Base-by-base conservation (phyloP, 306 rosid genomes). In the Cicer bijugum region DNA sequence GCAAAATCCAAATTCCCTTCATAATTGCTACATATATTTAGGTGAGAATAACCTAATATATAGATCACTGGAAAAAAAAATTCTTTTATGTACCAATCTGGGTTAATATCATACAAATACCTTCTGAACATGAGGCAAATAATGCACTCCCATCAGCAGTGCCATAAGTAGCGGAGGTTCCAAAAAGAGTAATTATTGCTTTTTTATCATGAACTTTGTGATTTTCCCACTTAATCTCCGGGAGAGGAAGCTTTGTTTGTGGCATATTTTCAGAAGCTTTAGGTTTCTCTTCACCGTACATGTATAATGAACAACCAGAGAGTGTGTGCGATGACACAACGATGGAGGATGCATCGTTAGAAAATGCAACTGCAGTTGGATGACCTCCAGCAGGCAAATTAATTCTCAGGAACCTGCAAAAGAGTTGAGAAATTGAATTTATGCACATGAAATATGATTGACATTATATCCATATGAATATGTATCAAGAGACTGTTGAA, bases 61-160 rank as follows among this genome's bases (percentile, higher is more conserved):
- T 56, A 47, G 57, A 57, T 43, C 40, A 70, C 9, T 12, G 63
- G 20, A 63, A 40, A 17, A 67, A 20, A 23, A 44, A 53, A 73
- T 53, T 63, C 45, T n/a, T 40, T 56, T 43, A 57, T 52, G 43
- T 56, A 56, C 23, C 9, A 45, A 51, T 17, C 57, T 14, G 62
- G 59, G 62, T 62, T 42, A 62, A 62, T 42, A 39, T 44, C 14
- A 35, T 7, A 39, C 75, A 74, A n/a, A 71, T 88, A 95, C 99
- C 97, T 95, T 95, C 99, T 5, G 99, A 95, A 82, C 97, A 95
- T 10, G 99, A 95, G 69, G 81, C 97, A 80, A 95, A 65, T 52
- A 95, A 75, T 52, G 92, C 75, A 84, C 99, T 91, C 66, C 99
- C 97, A 88, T 95, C 99, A 12, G 96, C 99, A 84, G 72, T 90